phyloP scores from a whole-genome alignment of 2,329 filamentous ascomycete genomes.

The Aurifilum marmelostoma region DNA sequence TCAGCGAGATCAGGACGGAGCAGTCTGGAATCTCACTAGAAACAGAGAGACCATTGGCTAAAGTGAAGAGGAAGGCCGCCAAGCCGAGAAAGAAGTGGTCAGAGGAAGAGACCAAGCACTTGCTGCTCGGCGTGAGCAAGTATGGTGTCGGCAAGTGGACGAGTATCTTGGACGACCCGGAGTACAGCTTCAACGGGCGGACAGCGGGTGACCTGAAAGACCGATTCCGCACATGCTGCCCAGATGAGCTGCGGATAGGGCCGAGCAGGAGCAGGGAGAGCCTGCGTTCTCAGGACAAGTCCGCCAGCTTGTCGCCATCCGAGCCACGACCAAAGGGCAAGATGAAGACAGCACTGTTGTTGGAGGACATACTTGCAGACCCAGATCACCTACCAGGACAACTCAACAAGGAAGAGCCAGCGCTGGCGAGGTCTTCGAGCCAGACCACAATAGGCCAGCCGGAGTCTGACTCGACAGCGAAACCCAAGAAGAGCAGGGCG shows the following conservation, averaged over 20 bases:
- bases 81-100: conserved; percentile 67
- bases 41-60: conserved; percentile 41
- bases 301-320: conserved; percentile 13
- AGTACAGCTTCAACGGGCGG: conserved; percentile 63
- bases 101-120: conserved; percentile 65
- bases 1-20: conserved; percentile 14
- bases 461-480: conserved; percentile 41
- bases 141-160: conserved; percentile 70
- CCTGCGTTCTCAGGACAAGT: conserved; percentile 22
- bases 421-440: conserved; percentile 16
- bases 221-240: conserved; percentile 68
- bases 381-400: conserved; percentile 42
- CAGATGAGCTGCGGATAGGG: conserved; percentile 57
- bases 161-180: conserved; percentile 62
- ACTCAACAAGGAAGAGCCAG: conserved; percentile 16
- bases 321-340: conserved; percentile 38
- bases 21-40: conserved; percentile 34
- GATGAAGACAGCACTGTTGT: conserved; percentile 52
- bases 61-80: conserved; percentile 56
- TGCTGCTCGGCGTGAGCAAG: conserved; percentile 63
- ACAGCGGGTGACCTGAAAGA: conserved; percentile 68
- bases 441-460: conserved; percentile 25
- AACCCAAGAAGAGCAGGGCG: conserved; percentile 43
- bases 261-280: conserved; percentile 36
- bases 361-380: conserved; percentile 60